Evolutionary conservation across 1,284 basidiomycete genomes (phyloP), one percentile per base, ranked within the genome.

Genomic region (Mycena sp.): DNA sequence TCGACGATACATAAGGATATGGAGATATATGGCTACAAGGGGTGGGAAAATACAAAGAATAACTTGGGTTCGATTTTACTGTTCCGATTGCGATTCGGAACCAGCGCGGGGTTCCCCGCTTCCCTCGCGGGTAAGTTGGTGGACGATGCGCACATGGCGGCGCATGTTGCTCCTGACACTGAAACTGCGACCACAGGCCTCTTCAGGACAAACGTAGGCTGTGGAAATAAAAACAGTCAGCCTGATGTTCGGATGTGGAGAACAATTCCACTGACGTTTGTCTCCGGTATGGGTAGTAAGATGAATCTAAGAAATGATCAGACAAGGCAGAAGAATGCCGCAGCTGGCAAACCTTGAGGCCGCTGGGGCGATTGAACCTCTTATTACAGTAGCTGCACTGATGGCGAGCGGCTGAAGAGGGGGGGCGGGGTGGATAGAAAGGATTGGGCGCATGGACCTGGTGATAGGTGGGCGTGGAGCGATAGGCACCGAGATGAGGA

Each of bases 141-240:
- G 72, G 26, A 73, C 69, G 46, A 71, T 70, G 32, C 69, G 67
- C 7, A 70, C 79, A 69, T 86, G 85, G 30, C 85, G 77, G 58
- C 84, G 82, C 83, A 85, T 84, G 73, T 86, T 86, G 71, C 82
- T 84, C 71, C 83, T 78, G 46, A 86, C 85, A 68, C 81, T 83
- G 71, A 86, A 86, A 48, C 78, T 78, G 52, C 84, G 80, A 28
- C 81, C 83, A 72, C 85, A 86, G 51, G 82, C 81, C 61, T 83
- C 82, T 69, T 80, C 78, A 23, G 83, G 80, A 70, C 85, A 86
- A 61, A 79, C 74, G 72, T 81, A 85, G 23, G 84, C 84, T 86
- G 73, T 19, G 50, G 43, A 25, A n/a, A n/a, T n/a, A n/a, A n/a
- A 12, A 14, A 21, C 19, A 16, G 58, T 65, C 43, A 57, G 52